These are phyloP conservation scores for Afroboletus lepidellus DNA, from an alignment of 1,284 basidiomycete genomes.

Conservation along the genomic window DNA sequence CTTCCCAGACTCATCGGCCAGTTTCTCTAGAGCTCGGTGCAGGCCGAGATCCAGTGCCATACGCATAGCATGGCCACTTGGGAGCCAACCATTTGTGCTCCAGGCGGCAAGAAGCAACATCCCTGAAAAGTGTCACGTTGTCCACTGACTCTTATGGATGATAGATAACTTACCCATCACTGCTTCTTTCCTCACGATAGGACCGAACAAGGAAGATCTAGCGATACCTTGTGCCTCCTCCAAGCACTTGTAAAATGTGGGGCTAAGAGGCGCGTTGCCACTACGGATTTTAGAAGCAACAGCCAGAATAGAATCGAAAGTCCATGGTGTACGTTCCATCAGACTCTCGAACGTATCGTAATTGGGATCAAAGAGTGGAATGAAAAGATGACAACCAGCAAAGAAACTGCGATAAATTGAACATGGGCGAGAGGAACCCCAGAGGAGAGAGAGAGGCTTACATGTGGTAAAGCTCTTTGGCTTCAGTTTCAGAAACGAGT, in stretches of 20 bases:
- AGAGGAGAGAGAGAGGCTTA: constrained; percentile 40
- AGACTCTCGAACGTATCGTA: constrained; percentile 91
- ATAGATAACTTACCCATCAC: constrained; percentile 68
- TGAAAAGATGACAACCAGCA: constrained; percentile 92
- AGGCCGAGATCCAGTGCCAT: constrained; percentile 93
- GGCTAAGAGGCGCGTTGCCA: constrained; percentile 79
- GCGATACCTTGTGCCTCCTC: constrained; percentile 95
- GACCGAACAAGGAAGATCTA: constrained; percentile 87
- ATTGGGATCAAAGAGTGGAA: constrained; percentile 85
- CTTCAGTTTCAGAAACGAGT: constrained; percentile 73
- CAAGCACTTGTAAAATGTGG: constrained; percentile 86
- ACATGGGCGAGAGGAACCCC: constrained; percentile 4
- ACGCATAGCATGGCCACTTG: constrained; percentile 88
- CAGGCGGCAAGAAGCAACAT: constrained; percentile 90
- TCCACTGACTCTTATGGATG: constrained; percentile 1
- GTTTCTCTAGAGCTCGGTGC: constrained; percentile 85
- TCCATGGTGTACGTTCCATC: constrained; percentile 90
- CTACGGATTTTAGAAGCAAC: constrained; percentile 89
- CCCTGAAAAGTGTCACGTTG: constrained; percentile 43
- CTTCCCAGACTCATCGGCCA: constrained; percentile 73
- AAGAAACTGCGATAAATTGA: constrained; percentile 71
- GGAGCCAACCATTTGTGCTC: constrained; percentile 93
- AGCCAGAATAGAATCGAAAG: constrained; percentile 87
- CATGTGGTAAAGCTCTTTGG: constrained; percentile 82
- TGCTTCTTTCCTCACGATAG: constrained; percentile 89